Base-by-base conservation (phyloP, 176 grass and related monocot species). In the Saccharum officinarum region DNA sequence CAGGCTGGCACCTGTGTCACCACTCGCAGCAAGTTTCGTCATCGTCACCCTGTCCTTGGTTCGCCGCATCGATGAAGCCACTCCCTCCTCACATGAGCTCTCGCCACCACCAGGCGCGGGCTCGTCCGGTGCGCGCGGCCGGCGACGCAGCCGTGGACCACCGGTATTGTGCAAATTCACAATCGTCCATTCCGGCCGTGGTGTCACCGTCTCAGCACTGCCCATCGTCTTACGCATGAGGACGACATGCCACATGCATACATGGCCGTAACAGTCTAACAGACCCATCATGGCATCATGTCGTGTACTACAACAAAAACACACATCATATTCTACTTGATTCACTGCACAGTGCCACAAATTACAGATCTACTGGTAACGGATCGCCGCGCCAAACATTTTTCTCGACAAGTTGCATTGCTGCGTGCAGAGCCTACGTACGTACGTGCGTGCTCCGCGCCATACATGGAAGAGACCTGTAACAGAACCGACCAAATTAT, bases 11-110 rank as follows among this genome's bases (percentile, higher is more conserved):
- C 20, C 3, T 30, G 55, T 73, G 80, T 84, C 81, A 44, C 82
- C 49, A 75, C 22, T 30, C 75, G 18, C 81, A 33, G 10, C 76
- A 61, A 11, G 10, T 20, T 67, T 23, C 76, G 31, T 67, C 59
- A 73, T 59, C 74, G 74, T 49, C 50, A 25, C 46, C 37, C 84
- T 83, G 84, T 74, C 59, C 44, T 14, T 23, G 47, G 47, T 67
- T 31, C 82, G 88, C 71, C 79, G 80, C 75, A 68, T 90, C 88
- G 80, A 86, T 41, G 80, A 25, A 69, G 57, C 88, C 84, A 75
- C 41, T 20, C 37, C 67, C 3, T 74, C 45, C 11, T 90, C 88
- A 90, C 84, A 79, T 90, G 88, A 79, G 16, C 74, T 54, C 44
- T 5, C 72, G 2, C 61, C 22, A n/a, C 57, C 55, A 50, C 10